Conservation (phyloP, 2,329 filamentous ascomycete genomes). For the Aspergillus cejpii region DNA sequence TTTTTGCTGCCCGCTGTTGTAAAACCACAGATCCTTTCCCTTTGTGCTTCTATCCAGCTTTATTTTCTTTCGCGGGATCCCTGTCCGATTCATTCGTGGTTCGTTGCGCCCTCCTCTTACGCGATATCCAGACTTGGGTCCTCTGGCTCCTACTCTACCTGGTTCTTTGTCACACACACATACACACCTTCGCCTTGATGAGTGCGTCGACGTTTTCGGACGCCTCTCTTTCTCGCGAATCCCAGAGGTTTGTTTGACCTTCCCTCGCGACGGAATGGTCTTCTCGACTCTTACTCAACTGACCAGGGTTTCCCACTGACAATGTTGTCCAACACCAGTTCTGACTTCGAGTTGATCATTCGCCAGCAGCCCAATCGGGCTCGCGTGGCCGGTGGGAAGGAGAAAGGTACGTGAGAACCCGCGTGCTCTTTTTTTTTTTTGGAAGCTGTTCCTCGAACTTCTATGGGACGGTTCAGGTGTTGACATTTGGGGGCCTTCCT, state of each 20-base stretch:
- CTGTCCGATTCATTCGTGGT: slow-evolving; percentile 19
- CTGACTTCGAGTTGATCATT: slow-evolving; percentile 53
- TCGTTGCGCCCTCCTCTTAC: slow-evolving; percentile 17
- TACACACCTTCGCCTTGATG: slow-evolving; percentile 37
- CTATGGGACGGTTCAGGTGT: slow-evolving; percentile 4
- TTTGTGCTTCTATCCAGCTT: slow-evolving; percentile 16
- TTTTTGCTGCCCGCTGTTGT: slow-evolving; percentile 11
- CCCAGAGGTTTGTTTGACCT: slow-evolving; percentile 34
- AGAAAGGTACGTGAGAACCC: slow-evolving; percentile 55
- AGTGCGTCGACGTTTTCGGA: slow-evolving; percentile 38
- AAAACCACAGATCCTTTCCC: slow-evolving; percentile 21
- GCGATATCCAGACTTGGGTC: slow-evolving; percentile 19
- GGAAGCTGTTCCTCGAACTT: neutral
- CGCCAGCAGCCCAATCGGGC: slow-evolving; percentile 63
- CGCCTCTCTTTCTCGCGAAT: slow-evolving; percentile 39
- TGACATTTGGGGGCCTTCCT: slow-evolving; percentile 8
- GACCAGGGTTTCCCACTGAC: slow-evolving; percentile 35
- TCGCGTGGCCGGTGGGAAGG: slow-evolving; percentile 64
- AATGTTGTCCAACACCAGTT: slow-evolving; percentile 41
- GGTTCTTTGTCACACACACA: slow-evolving; percentile 16
- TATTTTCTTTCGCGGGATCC: slow-evolving; percentile 13
- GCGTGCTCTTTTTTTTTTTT: neutral
- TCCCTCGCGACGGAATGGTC: slow-evolving; percentile 11
- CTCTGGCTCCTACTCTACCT: slow-evolving; percentile 18
- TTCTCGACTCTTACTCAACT: slow-evolving; percentile 27